These are phyloP conservation scores for Wickerhamiella lipophila DNA, from an alignment of 805 yeast genomes.

Conservation along the genomic window DNA sequence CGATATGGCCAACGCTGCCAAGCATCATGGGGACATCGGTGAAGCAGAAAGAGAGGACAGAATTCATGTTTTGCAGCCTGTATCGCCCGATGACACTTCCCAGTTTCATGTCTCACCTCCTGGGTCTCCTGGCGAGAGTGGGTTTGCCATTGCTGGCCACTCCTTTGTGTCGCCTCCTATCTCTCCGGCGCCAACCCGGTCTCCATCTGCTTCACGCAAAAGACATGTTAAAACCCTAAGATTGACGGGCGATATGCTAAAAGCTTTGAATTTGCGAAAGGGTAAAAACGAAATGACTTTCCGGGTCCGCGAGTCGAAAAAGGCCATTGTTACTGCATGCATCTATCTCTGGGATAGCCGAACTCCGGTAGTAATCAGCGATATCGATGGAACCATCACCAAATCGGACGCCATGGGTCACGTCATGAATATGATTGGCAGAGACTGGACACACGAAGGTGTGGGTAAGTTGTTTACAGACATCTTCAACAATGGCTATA, in stretches of 20 bases:
- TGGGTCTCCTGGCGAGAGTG: conserved; percentile 1
- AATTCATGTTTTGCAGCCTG: background rate
- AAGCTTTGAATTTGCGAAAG: conserved; percentile 52
- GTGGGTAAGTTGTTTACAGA: conserved; percentile 88
- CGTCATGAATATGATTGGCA: conserved; percentile 80
- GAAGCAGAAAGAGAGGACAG: background rate
- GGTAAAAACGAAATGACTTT: conserved; percentile 75
- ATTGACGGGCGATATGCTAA: conserved; percentile 80
- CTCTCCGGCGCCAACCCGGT: conserved; percentile 15
- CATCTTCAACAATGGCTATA: conserved; percentile 76
- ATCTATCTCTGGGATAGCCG: conserved; percentile 72
- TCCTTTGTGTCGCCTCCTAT: no score
- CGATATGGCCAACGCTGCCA: conserved; percentile 39
- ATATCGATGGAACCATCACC: conserved; percentile 95
- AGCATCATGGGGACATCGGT: conserved; percentile 1
- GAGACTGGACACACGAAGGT: conserved; percentile 97
- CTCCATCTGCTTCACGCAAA: background rate
- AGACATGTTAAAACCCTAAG: conserved; percentile 72
- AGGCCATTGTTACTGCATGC: conserved; percentile 59
- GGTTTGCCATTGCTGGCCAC: no score
- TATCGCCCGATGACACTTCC: background rate
- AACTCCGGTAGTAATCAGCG: conserved; percentile 88
- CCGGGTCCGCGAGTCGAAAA: conserved; percentile 62
- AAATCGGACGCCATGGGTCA: conserved; percentile 97
- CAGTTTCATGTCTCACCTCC: background rate